Conservation (phyloP, 768 basidiomycete species). For the Suillus luteus region DNA sequence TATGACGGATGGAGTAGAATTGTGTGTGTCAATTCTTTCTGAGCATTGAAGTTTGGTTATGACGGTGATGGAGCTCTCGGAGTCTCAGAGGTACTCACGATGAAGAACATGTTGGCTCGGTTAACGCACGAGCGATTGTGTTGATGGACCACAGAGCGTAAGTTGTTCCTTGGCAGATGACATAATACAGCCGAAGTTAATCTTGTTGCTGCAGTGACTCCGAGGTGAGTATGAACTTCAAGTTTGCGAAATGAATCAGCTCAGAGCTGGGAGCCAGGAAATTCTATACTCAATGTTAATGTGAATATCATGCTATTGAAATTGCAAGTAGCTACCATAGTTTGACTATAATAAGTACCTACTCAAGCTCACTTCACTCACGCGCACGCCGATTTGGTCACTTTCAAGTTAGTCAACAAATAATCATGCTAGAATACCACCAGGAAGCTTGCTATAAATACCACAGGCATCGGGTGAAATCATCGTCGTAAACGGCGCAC, state of each 20-base stretch:
- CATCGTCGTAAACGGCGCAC: not conserved
- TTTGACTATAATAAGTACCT: not conserved
- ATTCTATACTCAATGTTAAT: not conserved
- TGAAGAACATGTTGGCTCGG: conserved; percentile 61
- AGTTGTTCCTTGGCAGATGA: not conserved
- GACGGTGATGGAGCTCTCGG: not conserved
- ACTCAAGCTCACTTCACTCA: not conserved
- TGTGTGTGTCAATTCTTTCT: conserved; percentile 98
- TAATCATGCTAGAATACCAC: not conserved
- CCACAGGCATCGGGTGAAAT: not conserved
- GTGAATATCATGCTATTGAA: not conserved
- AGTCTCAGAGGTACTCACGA: conserved; percentile 45
- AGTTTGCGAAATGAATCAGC: not conserved
- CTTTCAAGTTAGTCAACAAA: not conserved
- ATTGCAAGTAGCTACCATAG: not conserved
- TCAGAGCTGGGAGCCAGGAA: not conserved
- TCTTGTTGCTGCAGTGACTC: no score
- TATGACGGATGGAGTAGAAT: conserved; percentile 98
- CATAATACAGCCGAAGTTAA: not conserved
- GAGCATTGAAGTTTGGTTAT: conserved; percentile 11
- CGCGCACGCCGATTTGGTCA: not conserved
- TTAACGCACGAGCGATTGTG: not conserved
- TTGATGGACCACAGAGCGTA: not conserved
- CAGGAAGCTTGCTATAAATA: not conserved
- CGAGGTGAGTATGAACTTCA: not conserved